A percentile compares a stretch with the other conserved stretches of the same genome.
Evolutionary conservation across 768 basidiomycete genomes (phyloP).

Genomic region (Gloeopeniophorella convolvens): DNA sequence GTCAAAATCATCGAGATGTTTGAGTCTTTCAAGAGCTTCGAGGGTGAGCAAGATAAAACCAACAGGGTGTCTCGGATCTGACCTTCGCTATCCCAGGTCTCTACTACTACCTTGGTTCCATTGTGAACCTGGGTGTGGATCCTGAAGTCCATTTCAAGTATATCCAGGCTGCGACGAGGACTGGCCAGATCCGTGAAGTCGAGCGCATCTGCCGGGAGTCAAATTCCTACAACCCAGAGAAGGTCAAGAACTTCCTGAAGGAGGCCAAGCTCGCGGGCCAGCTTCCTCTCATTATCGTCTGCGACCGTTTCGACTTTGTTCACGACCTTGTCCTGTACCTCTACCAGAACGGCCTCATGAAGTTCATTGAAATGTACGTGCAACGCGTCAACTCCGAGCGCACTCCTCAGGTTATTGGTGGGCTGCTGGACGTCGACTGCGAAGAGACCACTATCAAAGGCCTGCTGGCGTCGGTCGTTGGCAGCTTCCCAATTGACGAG

Average conservation of each 20-base stretch:
- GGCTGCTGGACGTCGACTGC: slow-evolving; percentile 94
- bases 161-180: slow-evolving; percentile 95
- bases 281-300: slow-evolving; percentile 97
- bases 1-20: slow-evolving; percentile 98
- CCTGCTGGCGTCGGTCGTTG: slow-evolving; percentile 84
- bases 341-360: slow-evolving; percentile 91
- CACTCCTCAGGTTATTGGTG: slow-evolving; percentile 94
- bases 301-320: slow-evolving; percentile 99
- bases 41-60: slow-evolving; percentile 52
- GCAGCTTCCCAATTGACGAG: slow-evolving; percentile 96
- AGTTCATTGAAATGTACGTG: slow-evolving; percentile 98
- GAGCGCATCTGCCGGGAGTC: slow-evolving; percentile 97
- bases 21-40: slow-evolving; percentile 93
- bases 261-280: slow-evolving; percentile 95
- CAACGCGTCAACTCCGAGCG: slow-evolving; percentile 95
- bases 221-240: slow-evolving; percentile 96
- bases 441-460: slow-evolving; percentile 94
- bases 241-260: slow-evolving; percentile 99
- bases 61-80: background rate
- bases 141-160: slow-evolving; percentile 99
- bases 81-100: slow-evolving; percentile 45
- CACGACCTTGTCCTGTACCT: slow-evolving; percentile 97
- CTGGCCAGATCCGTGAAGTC: slow-evolving; percentile 96
- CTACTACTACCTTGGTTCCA: slow-evolving; percentile 96
- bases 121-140: slow-evolving; percentile 95